Evolutionary conservation across 441 rosid species (phyloP), one percentile per base, ranked within the genome.

Genomic region (Corymbia calophylla): DNA sequence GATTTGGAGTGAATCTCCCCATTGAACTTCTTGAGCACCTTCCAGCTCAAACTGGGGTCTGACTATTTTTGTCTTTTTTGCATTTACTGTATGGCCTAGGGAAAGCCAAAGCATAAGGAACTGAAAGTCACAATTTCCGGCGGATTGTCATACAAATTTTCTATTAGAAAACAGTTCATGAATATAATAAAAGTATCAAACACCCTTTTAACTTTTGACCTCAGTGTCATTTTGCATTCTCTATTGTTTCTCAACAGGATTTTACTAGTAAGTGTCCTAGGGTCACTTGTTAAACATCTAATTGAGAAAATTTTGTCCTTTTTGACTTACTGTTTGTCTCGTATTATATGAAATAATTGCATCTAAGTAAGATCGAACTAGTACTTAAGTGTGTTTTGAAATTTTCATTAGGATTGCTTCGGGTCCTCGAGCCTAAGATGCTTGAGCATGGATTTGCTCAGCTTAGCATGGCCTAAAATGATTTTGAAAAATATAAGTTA

Each of bases 401-500:
- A 62, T 62, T 62, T 15, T 62, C 4, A 29, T 29, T 62, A 62
- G 5, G 32, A 62, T 1, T 14, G 18, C 32, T 62, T 62, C 2
- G 2, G 5, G 32, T 13, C 5, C 13, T 62, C 1, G 1, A 62
- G 68, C 68, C 32, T 62, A 0, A 62, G 32, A 62, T 62, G 32
- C 68, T 29, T 0, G 9, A 29, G 68, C 32, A 14, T 29, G 8
- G 68, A 6, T 62, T 13, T 31, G 68, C 32, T 3, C 3, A 16
- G 6, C 16, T 3, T 5, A 4, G 1, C 32, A 2, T 0, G 9
- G 4, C 18, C 68, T 32, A 29, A 62, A 6, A 6, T 29, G 18
- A 29, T 62, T 6, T 62, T 29, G 68, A 62, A 62, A 29, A 62
- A 3, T 62, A 62, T 0, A 23, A 62, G 1, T 35, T 35, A 70